Percentiles rank a stretch among this genome's conserved stretches.
phyloP scores from a whole-genome alignment of 2,329 filamentous ascomycete genomes.

The Beauveria asiatica region DNA sequence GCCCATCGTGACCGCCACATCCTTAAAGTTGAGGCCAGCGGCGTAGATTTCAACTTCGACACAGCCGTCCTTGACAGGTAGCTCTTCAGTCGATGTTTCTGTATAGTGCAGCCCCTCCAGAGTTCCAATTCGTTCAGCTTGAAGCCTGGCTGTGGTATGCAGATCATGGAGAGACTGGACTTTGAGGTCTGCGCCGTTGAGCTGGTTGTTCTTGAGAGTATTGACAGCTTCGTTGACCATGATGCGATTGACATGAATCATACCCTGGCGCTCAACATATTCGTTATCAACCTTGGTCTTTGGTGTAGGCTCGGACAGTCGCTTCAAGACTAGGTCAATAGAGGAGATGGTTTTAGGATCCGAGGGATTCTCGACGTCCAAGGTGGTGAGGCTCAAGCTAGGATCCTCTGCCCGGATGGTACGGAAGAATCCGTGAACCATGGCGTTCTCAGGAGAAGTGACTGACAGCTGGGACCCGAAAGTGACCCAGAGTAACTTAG shows the following conservation, averaged over 20 bases:
- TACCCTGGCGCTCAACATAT: conserved; percentile 21
- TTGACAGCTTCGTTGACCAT: conserved; percentile 15
- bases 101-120: conserved; percentile 6
- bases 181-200: neutral
- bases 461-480: neutral
- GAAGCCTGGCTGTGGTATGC: neutral
- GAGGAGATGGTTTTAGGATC: neutral
- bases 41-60: conserved; percentile 11
- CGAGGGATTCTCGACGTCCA: neutral
- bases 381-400: neutral
- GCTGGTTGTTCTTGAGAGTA: neutral
- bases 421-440: neutral
- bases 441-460: neutral
- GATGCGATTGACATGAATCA: conserved; percentile 16
- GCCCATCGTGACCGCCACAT: conserved; percentile 17
- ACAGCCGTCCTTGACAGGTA: conserved; percentile 7
- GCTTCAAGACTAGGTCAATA: conserved; percentile 9
- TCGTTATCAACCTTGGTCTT: conserved; percentile 14
- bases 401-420: neutral
- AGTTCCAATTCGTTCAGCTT: neutral
- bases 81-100: conserved; percentile 14
- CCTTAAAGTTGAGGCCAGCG: conserved; percentile 10
- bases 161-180: neutral
- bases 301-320: conserved; percentile 17
- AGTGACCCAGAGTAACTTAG: neutral